phyloP scores from a whole-genome alignment of 495 filamentous ascomycete genomes.

The Hamigera avellanea region DNA sequence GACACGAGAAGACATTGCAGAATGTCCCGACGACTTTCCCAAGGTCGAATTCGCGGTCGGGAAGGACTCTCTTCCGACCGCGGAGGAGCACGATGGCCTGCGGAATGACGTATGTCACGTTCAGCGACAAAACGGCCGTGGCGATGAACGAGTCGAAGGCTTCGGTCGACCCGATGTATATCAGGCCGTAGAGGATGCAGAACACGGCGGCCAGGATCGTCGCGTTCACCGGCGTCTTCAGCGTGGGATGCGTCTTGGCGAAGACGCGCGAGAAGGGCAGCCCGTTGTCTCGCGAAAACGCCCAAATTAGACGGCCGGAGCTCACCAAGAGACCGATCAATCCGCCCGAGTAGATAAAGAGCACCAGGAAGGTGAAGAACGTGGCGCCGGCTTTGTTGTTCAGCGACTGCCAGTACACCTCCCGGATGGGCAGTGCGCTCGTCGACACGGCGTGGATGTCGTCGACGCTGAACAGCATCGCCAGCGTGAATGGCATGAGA shows the following conservation, averaged over 20 bases:
- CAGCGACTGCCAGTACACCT: slow-evolving; percentile 8
- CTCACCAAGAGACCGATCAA: slow-evolving; percentile 1
- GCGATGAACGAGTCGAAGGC: slow-evolving; percentile 33
- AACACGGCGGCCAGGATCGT: slow-evolving; percentile 19
- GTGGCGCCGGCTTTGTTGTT: not conserved
- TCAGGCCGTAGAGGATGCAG: slow-evolving; percentile 19
- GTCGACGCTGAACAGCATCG: slow-evolving; percentile 19
- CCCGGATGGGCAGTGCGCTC: slow-evolving; percentile 11
- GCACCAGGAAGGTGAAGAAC: not conserved
- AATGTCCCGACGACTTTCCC: slow-evolving; percentile 10
- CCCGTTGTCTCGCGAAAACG: slow-evolving; percentile 22
- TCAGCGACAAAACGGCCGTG: slow-evolving; percentile 22
- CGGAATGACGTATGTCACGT: slow-evolving; percentile 24
- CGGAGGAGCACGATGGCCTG: slow-evolving; percentile 19
- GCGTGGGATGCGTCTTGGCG: slow-evolving; percentile 6
- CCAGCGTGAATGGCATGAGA: slow-evolving; percentile 19
- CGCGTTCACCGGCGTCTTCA: slow-evolving; percentile 17
- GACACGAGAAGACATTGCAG: slow-evolving; percentile 21
- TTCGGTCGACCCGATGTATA: slow-evolving; percentile 28
- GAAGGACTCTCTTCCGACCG: slow-evolving; percentile 16
- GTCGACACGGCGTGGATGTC: slow-evolving; percentile 18
- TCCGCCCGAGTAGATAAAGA: not conserved
- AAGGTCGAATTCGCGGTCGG: slow-evolving; percentile 15
- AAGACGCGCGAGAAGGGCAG: slow-evolving; percentile 11
- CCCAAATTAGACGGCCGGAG: slow-evolving; percentile 24